Conservation (phyloP, 371 early-diverging fungal species). For the Rhizopus sp. region DNA sequence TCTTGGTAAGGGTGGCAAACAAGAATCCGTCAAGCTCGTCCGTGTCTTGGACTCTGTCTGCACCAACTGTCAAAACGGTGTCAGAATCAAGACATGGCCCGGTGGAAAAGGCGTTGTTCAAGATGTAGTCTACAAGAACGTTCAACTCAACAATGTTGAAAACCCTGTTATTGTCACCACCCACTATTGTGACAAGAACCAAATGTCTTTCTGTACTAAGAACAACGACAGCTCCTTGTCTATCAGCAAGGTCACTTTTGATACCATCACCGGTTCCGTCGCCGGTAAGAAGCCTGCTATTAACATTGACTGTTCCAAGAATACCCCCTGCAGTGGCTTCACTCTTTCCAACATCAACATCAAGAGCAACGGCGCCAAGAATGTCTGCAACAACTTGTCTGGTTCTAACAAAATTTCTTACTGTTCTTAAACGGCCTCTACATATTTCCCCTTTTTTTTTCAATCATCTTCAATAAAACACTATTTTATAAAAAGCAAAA, state of each 20-base stretch:
- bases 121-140: constrained; percentile 19
- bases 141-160: constrained; percentile 23
- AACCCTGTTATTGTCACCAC: constrained; percentile 33
- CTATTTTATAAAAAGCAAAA: no score
- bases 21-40: constrained; percentile 26
- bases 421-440: constrained; percentile 3
- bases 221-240: constrained; percentile 23
- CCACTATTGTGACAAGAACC: constrained; percentile 28
- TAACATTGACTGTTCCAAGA: constrained; percentile 26
- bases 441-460: no score
- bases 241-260: constrained; percentile 28
- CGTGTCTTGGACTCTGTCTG: constrained; percentile 24
- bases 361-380: constrained; percentile 17
- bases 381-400: constrained; percentile 25
- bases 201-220: constrained; percentile 19
- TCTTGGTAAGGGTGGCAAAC: constrained; percentile 36
- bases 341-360: constrained; percentile 21
- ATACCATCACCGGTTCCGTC: constrained; percentile 18
- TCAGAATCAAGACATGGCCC: constrained; percentile 46
- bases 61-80: constrained; percentile 41
- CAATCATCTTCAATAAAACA: no score
- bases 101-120: constrained; percentile 29
- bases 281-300: constrained; percentile 20
- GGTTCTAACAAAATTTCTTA: constrained; percentile 24
- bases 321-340: constrained; percentile 27